phyloP scores from a whole-genome alignment of 352 stramenopile genomes.

The Phytopythium ostracodes region DNA sequence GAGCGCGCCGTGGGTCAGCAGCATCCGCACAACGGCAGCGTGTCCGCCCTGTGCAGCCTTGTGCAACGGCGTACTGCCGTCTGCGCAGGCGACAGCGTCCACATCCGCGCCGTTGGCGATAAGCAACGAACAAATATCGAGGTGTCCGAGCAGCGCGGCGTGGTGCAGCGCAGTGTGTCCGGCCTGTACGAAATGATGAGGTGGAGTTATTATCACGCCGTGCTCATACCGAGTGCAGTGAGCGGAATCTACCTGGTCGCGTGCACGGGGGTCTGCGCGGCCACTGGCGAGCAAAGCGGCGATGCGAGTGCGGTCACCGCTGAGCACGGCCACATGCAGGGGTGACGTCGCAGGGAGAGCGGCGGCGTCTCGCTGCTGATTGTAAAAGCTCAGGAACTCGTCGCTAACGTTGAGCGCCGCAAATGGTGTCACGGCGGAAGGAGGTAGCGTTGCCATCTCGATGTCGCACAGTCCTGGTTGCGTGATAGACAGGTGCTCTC shows the following conservation, averaged over 20 bases:
- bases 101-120: conserved; percentile 16
- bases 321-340: conserved; percentile 29
- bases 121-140: conserved; percentile 23
- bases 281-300: conserved; percentile 13
- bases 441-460: background rate
- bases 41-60: conserved; percentile 36
- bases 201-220: background rate
- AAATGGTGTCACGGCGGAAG: background rate
- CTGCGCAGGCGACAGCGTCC: conserved; percentile 8
- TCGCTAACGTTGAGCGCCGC: conserved; percentile 19
- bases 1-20: conserved; percentile 21
- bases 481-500: too few relatives aligned
- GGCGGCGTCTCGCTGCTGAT: conserved; percentile 16
- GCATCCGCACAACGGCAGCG: conserved; percentile 14
- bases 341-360: conserved; percentile 17
- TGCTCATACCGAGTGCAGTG: background rate
- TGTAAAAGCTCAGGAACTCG: conserved; percentile 29
- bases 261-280: background rate
- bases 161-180: conserved; percentile 30
- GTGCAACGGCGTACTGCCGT: conserved; percentile 27
- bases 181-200: conserved; percentile 12
- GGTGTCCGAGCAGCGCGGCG: conserved; percentile 27
- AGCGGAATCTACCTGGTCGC: conserved; percentile 21
- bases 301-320: conserved; percentile 18
- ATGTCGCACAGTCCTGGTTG: background rate